A percentile compares a stretch with the other conserved stretches of the same genome.
These are phyloP conservation scores for Groenewaldozyma tartarivorans DNA, from an alignment of 805 yeast species.

Conservation along the genomic window DNA sequence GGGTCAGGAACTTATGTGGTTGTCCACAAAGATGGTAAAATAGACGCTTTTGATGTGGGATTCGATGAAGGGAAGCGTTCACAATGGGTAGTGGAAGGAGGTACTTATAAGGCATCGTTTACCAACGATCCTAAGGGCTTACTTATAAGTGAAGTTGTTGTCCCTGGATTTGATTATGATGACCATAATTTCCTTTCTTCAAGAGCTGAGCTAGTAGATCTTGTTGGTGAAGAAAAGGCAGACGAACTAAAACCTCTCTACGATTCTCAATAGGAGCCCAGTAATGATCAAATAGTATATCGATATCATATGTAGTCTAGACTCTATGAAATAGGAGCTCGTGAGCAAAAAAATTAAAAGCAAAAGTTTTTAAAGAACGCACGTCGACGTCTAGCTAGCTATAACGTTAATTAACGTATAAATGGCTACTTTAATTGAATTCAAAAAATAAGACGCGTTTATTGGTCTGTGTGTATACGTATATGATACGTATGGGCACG, in stretches of 20 bases:
- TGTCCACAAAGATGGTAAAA: conserved; percentile 34
- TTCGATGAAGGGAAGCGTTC: conserved; percentile 42
- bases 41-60: conserved; percentile 45
- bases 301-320: too few species aligned
- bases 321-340: too few species aligned
- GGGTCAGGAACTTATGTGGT: conserved; percentile 50
- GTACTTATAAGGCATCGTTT: conserved; percentile 48
- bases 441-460: too few species aligned
- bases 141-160: conserved; percentile 48
- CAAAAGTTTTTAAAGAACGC: too few species aligned
- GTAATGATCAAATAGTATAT: too few species aligned
- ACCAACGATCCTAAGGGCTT: conserved; percentile 18
- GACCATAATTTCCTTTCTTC: conserved; percentile 38
- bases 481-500: too few species aligned
- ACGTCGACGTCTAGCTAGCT: too few species aligned
- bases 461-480: too few species aligned
- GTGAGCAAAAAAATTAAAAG: too few species aligned
- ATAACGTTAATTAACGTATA: too few species aligned
- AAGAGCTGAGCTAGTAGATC: conserved; percentile 5
- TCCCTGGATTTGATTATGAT: conserved; percentile 50
- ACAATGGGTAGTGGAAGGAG: conserved; percentile 60
- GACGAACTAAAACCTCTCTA: not conserved
- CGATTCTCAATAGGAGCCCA: too few species aligned
- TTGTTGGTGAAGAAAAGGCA: conserved; percentile 8
- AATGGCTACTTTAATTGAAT: too few species aligned